Evolutionary conservation across 108 stramenopile genomes (phyloP), one percentile per base, ranked within the genome.

Genomic region (Conticribra weissflogii): DNA sequence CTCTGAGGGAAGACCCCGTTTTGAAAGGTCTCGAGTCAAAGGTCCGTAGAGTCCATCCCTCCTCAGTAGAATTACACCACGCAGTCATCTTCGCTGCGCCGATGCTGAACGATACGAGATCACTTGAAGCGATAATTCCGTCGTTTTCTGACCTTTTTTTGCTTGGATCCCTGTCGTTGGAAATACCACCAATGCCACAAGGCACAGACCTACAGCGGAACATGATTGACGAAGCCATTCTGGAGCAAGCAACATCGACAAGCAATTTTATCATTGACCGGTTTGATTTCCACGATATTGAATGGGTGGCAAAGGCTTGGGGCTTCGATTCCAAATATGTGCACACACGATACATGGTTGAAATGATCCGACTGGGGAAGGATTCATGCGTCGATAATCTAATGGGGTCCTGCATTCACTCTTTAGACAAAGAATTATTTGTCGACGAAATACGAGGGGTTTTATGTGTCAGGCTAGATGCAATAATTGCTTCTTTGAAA

Each of bases 301-400:
- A 88, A 47, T 66, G 67, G 14, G 73, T 94, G 12, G 86, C 72
- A 17, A 68, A 83, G 30, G 57, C 88, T 29, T 88, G 85, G 76
- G 82, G 81, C 16, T 66, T 89, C 61, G 87, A 88, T 58, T 61
- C 55, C 41, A 72, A 66, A 22, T 82, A 79, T 55, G 73, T 88
- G n/a, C 63, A 78, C 28, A 88, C 89, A n/a, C 55, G 76, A 44
- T 94, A 85, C 54, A 59, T 94, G n/a, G 71, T 91, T 28, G 79
- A 84, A 33, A 86, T 88, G 84, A 89, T 89, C 45, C 85, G 89
- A 55, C 67, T 81, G 41, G 89, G 87, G 46, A 91, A 85, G 56
- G 92, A 94, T 76, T 47, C 66, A 14, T 62, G 72, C 49, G 82
- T 94, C 27, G 83, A 88, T 71, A 81, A 88, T 53, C 59, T 88